Evolutionary conservation across 371 early-diverging fungal species (phyloP).

Genomic region (Amoeboaphelidium occidentale): DNA sequence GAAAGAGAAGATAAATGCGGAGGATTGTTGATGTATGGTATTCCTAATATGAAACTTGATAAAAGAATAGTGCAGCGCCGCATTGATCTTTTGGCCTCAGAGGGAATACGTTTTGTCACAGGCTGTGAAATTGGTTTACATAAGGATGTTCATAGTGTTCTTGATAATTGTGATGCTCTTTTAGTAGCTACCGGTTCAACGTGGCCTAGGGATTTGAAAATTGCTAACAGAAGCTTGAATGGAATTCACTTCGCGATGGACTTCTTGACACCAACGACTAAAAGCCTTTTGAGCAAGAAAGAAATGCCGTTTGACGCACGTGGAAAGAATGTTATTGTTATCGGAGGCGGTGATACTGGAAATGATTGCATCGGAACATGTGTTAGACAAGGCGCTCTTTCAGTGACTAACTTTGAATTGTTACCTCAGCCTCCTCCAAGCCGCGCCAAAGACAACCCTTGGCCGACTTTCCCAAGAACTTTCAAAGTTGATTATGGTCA

Average conservation of each 20-base stretch:
- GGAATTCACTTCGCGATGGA: constrained; percentile 96
- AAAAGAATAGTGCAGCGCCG: constrained; percentile 78
- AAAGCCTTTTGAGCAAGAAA: constrained; percentile 50
- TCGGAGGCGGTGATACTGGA: constrained; percentile 95
- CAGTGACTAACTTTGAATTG: constrained; percentile 83
- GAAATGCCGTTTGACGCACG: constrained; percentile 53
- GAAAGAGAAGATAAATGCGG: constrained; percentile 87
- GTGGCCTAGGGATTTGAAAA: constrained; percentile 80
- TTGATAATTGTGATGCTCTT: constrained; percentile 43
- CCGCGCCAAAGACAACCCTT: constrained; percentile 72
- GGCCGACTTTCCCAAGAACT: constrained; percentile 83
- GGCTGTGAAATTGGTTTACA: constrained; percentile 65
- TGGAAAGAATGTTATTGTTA: constrained; percentile 79
- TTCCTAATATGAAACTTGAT: constrained; percentile 97
- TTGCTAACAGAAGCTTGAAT: constrained; percentile 54
- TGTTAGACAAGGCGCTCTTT: constrained; percentile 59
- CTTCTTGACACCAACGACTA: constrained; percentile 67
- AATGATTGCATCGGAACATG: constrained; percentile 88
- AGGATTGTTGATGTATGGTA: constrained; percentile 90
- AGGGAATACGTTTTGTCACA: constrained; percentile 58
- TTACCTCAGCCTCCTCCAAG: constrained; percentile 61
- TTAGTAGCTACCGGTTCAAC: constrained; percentile 83
- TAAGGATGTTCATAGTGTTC: constrained; percentile 34
- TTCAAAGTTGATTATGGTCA: constrained; percentile 92
- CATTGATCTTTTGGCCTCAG: constrained; percentile 64